Conservation (phyloP, 495 filamentous ascomycete genomes). For the Hypoxylon trugodes region DNA sequence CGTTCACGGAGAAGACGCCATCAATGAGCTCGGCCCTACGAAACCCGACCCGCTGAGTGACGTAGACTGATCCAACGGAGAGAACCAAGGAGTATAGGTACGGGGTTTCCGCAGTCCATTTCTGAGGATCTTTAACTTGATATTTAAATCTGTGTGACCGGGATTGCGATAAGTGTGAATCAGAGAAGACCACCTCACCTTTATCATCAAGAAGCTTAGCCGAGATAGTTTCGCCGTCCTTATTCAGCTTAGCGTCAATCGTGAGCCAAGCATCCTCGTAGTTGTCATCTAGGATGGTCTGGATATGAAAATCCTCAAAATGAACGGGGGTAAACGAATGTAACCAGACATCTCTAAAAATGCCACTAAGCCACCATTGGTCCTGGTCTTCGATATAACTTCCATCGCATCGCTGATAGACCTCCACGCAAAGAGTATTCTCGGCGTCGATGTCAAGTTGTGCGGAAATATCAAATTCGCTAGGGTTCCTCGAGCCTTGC, state of each 20-base stretch:
- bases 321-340: conserved; percentile 65
- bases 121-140: conserved; percentile 54
- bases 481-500: conserved; percentile 72
- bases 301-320: conserved; percentile 67
- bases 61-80: conserved; percentile 47
- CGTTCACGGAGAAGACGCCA: conserved; percentile 69
- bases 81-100: conserved; percentile 65
- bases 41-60: conserved; percentile 67
- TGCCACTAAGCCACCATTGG: conserved; percentile 68
- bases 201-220: conserved; percentile 49
- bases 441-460: conserved; percentile 51
- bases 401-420: conserved; percentile 73
- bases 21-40: conserved; percentile 64
- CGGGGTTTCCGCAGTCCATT: conserved; percentile 77
- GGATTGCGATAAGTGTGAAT: conserved; percentile 20
- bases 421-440: conserved; percentile 68
- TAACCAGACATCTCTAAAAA: conserved; percentile 75
- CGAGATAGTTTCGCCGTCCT: conserved; percentile 31
- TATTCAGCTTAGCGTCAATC: conserved; percentile 55
- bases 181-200: conserved; percentile 34
- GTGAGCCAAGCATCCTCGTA: conserved; percentile 64
- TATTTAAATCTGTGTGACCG: conserved; percentile 38
- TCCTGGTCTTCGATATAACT: conserved; percentile 75
- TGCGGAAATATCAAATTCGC: conserved; percentile 70
- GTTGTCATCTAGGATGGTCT: conserved; percentile 63